Evolutionary conservation across 192 early-diverging fungal species (phyloP), one percentile per base, ranked within the genome.

Genomic region (Linnemannia exigua): DNA sequence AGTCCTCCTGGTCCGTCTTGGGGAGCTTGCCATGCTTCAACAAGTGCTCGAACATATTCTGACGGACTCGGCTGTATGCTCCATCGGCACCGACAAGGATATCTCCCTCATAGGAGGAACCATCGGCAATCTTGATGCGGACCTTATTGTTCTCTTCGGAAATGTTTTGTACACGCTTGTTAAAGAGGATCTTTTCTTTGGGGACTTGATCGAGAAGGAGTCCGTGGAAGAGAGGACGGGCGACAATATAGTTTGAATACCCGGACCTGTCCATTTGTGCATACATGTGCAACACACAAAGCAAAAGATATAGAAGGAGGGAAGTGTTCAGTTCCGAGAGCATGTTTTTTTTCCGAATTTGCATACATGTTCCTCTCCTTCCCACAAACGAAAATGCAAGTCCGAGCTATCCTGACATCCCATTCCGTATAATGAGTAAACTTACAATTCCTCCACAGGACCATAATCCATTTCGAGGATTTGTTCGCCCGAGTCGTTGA

Each of bases 51-150:
- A 51, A 77, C 0, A 77, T 22, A 2, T 25, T 44, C 63, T 77
- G 75, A 35, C 75, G 75, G 8, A 77, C 66, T 3, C 46, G 41
- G 2, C 66, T 69, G 41, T 77, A 67, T 15, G 75, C 63, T 12
- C 75, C 75, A 19, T 77, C 75, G 28, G 66, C 66, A 17, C 75
- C 75, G 17, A 77, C 67, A 46, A 77, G 63, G 37, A 77, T 77
- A 28, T 77, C 75, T 33, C 75, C 75, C 17, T 77, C 66, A 33
- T 77, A 66, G 12, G 35, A 19, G 14, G 38, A 19, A 19, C 19
- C 35, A 20, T 77, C 75, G 28, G 31, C 33, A 19, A 35, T 58
- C 2, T 52, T 50, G n/a, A 74, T n/a, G 22, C 25, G 22, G n/a
- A 54, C 52, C 6, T n/a, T 14, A 1, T 54, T n/a, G 52, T 54